Evolutionary conservation across 1,139 yeast species (phyloP).

Genomic region (Zygosaccharomyces pseudobailii): DNA sequence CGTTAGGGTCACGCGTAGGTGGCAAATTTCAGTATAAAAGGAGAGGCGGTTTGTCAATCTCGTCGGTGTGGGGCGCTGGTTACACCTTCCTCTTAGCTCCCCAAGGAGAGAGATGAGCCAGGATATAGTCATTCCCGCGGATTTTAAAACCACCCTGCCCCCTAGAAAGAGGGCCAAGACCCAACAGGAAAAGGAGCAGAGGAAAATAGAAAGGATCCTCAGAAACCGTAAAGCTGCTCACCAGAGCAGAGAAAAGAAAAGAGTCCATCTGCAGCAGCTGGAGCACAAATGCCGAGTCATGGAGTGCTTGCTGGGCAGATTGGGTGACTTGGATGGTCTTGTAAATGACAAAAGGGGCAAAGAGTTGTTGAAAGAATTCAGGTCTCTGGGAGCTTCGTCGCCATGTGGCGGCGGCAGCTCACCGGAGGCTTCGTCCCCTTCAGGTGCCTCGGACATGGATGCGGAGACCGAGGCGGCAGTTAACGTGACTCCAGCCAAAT

Average conservation of each 20-base stretch:
- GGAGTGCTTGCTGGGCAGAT: constrained; percentile 26
- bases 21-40: not conserved
- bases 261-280: constrained; percentile 82
- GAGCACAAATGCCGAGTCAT: constrained; percentile 42
- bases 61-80: too few species aligned
- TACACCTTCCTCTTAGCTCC: not conserved
- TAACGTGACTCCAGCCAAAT: not conserved
- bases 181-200: constrained; percentile 93
- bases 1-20: not conserved
- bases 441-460: not conserved
- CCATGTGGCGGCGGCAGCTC: not conserved
- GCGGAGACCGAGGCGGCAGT: not conserved
- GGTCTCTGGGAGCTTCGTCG: not conserved
- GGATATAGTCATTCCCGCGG: constrained; percentile 30
- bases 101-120: constrained; percentile 5
- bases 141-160: constrained; percentile 54
- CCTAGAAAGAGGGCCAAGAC: constrained; percentile 97
- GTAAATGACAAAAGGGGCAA: constrained; percentile 11
- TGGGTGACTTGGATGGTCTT: constrained; percentile 20
- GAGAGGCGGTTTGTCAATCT: too few species aligned
- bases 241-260: constrained; percentile 93
- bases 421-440: not conserved
- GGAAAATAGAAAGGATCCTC: constrained; percentile 85
- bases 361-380: constrained; percentile 7
- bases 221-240: constrained; percentile 97